These are phyloP conservation scores for Tritrichomonas musculus DNA, from an alignment of 208 protist species.

Conservation along the genomic window DNA sequence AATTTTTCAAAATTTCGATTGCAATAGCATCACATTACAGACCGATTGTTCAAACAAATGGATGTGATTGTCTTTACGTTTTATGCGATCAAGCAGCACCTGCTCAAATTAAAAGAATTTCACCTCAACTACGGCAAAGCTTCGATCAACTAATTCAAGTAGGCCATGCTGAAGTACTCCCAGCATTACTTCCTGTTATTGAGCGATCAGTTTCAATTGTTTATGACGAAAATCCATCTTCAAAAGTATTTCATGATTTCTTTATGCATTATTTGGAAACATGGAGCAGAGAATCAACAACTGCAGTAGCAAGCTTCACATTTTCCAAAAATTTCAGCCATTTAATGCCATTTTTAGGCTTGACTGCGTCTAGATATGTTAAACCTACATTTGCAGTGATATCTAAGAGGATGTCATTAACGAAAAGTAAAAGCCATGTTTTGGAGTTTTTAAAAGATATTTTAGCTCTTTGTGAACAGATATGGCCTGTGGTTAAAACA, in stretches of 20 bases:
- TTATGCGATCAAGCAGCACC: not conserved
- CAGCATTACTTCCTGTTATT: not conserved
- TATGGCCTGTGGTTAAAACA: not conserved
- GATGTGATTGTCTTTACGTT: constrained; percentile 11
- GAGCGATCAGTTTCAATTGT: not conserved
- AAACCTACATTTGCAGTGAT: not conserved
- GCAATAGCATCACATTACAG: not conserved
- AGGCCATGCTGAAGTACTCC: not conserved
- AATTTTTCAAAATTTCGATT: not conserved
- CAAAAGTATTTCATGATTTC: not conserved
- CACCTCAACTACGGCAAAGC: not conserved
- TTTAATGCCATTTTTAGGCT: not conserved
- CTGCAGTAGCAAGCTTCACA: not conserved
- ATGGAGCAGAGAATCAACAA: not conserved
- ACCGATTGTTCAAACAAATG: not conserved
- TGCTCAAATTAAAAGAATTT: not conserved
- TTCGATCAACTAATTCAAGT: not conserved
- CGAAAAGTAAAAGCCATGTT: not conserved
- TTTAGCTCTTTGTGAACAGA: not conserved
- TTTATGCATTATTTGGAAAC: constrained; percentile 1
- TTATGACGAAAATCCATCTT: not conserved
- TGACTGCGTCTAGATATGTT: not conserved
- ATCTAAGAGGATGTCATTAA: not conserved
- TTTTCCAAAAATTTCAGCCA: not conserved
- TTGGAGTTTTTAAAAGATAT: not conserved